These are phyloP conservation scores for Colletotrichum chrysophilum DNA, from an alignment of 2,329 filamentous ascomycete species.

Conservation along the genomic window DNA sequence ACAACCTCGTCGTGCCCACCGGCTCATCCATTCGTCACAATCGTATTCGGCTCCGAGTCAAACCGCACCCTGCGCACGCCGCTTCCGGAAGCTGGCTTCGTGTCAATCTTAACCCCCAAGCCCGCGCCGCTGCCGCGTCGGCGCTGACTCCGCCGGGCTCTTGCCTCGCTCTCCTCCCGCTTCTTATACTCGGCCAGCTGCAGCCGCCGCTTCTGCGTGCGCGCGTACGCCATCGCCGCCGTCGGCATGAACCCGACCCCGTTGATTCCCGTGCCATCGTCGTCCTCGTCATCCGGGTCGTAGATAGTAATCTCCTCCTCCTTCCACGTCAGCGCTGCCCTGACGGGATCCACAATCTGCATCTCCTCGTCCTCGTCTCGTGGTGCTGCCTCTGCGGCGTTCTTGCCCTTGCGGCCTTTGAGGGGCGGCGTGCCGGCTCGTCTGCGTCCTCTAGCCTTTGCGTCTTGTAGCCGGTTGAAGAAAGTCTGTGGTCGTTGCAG, in stretches of 20 bases:
- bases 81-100: conserved; percentile 23
- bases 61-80: conserved; percentile 44
- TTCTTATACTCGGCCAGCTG: conserved; percentile 68
- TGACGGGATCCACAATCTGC: conserved; percentile 54
- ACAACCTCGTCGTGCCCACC: not conserved
- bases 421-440: conserved; percentile 44
- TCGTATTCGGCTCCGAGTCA: conserved; percentile 36
- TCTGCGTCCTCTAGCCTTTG: conserved; percentile 39
- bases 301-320: conserved; percentile 73
- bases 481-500: conserved; percentile 41
- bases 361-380: conserved; percentile 34
- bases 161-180: conserved; percentile 65
- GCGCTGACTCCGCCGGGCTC: conserved; percentile 58
- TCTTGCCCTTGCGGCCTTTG: conserved; percentile 12
- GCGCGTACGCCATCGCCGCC: conserved; percentile 62
- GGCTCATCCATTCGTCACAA: conserved; percentile 6
- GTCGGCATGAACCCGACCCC: conserved; percentile 72
- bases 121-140: conserved; percentile 41
- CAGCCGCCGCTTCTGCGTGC: conserved; percentile 61
- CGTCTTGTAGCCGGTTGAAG: conserved; percentile 42
- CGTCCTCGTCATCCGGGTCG: conserved; percentile 67
- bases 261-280: conserved; percentile 71
- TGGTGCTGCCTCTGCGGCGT: conserved; percentile 8
- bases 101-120: conserved; percentile 3
- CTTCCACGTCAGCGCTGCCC: conserved; percentile 69